These are phyloP conservation scores for Hydnomerulius pinastri DNA, from an alignment of 768 basidiomycete genomes.

Conservation along the genomic window DNA sequence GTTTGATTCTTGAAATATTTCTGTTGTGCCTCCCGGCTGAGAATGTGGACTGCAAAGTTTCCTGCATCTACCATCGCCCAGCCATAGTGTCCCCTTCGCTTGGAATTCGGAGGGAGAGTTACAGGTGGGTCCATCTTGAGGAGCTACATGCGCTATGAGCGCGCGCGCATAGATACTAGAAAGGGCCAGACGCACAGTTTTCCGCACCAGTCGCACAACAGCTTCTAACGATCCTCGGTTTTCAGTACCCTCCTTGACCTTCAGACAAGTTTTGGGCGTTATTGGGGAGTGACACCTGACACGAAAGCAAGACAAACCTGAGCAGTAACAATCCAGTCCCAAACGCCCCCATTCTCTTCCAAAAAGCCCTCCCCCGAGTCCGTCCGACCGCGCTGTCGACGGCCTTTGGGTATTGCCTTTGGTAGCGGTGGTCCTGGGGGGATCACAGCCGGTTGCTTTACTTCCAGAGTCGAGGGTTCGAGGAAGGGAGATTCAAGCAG, in stretches of 20 bases:
- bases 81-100: slow-evolving; percentile 60
- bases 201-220: slow-evolving; percentile 68
- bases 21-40: slow-evolving; percentile 65
- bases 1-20: slow-evolving; percentile 56
- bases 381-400: slow-evolving; percentile 65
- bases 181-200: slow-evolving; percentile 52
- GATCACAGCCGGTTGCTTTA: slow-evolving; percentile 51
- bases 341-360: slow-evolving; percentile 58
- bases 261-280: slow-evolving; percentile 5
- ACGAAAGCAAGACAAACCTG: slow-evolving; percentile 49
- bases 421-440: slow-evolving; percentile 65
- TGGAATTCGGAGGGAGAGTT: slow-evolving; percentile 61
- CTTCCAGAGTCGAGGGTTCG: slow-evolving; percentile 57
- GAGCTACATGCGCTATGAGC: slow-evolving; percentile 43
- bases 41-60: slow-evolving; percentile 75
- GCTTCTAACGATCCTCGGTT: slow-evolving; percentile 76
- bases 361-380: slow-evolving; percentile 62
- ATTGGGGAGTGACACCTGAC: background rate
- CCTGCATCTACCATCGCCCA: slow-evolving; percentile 88
- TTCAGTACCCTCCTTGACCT: slow-evolving; percentile 88
- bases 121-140: slow-evolving; percentile 59
- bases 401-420: slow-evolving; percentile 55
- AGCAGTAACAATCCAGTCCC: slow-evolving; percentile 76
- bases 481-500: slow-evolving; percentile 67
- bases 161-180: background rate